Evolutionary conservation across 2,329 filamentous ascomycete species (phyloP).

Genomic region (Colletotrichum sp.): DNA sequence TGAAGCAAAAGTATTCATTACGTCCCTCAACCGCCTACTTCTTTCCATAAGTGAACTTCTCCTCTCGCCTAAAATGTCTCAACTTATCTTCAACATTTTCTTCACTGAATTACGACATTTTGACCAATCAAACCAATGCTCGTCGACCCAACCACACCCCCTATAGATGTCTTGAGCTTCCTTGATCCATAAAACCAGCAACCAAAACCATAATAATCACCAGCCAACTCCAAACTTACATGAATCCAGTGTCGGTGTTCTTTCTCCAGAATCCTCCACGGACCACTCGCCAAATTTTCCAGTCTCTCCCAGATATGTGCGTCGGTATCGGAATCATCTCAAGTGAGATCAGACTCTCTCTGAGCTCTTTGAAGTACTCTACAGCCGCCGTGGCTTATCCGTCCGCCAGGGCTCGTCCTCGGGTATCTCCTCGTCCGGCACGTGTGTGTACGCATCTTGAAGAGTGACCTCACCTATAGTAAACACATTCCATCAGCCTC

Average conservation of each 20-base stretch:
- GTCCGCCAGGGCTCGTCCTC: not conserved
- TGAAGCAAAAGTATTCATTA: too few relatives aligned
- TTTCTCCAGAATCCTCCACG: too few relatives aligned
- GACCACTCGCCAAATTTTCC: not conserved
- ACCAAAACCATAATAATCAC: too few relatives aligned
- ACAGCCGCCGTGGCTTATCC: not conserved
- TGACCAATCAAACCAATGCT: too few relatives aligned
- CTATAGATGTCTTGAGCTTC: accelerated
- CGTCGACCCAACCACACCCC: accelerated
- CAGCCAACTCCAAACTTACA: too few relatives aligned
- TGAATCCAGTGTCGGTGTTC: accelerated
- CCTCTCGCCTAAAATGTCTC: too few relatives aligned
- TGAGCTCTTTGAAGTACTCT: not conserved
- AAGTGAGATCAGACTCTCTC: not conserved
- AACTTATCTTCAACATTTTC: accelerated
- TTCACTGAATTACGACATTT: accelerated
- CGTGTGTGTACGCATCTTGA: not conserved
- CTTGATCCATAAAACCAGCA: too few relatives aligned
- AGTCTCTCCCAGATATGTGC: not conserved
- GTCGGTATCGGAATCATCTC: not conserved
- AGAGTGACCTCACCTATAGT: not conserved
- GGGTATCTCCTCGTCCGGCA: not conserved
- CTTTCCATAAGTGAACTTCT: accelerated
- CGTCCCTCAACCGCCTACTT: too few relatives aligned
- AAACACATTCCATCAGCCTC: not conserved